Percentiles rank a stretch among this genome's conserved stretches.
phyloP scores from a whole-genome alignment of 805 yeast species.

The Candida arabinofermentans region DNA sequence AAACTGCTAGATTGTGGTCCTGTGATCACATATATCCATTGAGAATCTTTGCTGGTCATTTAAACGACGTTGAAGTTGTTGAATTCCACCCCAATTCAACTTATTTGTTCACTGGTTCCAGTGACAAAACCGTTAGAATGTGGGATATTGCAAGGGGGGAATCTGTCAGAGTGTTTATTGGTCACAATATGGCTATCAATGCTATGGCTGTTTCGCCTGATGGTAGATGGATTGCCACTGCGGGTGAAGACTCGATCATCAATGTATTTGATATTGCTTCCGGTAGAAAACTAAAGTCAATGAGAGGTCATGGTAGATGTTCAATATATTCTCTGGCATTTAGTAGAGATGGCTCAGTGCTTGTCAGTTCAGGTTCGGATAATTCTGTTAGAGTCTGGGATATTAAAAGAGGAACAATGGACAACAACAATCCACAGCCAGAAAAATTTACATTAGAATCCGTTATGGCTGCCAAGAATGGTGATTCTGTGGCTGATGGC shows the following conservation, averaged over 20 bases:
- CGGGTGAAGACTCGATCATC: slow-evolving; percentile 87
- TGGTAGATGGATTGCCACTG: slow-evolving; percentile 94
- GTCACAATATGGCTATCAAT: slow-evolving; percentile 87
- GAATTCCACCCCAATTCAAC: slow-evolving; percentile 95
- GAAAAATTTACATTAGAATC: slow-evolving; percentile 49
- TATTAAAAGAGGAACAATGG: slow-evolving; percentile 77
- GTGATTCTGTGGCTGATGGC: slow-evolving; percentile 16
- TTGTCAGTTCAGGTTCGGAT: slow-evolving; percentile 92
- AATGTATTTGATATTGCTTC: slow-evolving; percentile 93
- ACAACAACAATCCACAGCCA: slow-evolving; percentile 62
- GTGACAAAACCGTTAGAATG: slow-evolving; percentile 95
- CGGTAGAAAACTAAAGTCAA: slow-evolving; percentile 80
- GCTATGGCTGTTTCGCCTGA: slow-evolving; percentile 90
- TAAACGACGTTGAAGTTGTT: slow-evolving; percentile 93
- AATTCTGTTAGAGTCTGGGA: slow-evolving; percentile 96
- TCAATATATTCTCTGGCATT: slow-evolving; percentile 82
- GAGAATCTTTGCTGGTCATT: slow-evolving; percentile 94
- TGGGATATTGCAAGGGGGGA: slow-evolving; percentile 93
- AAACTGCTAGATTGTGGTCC: slow-evolving; percentile 96
- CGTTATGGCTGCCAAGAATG: slow-evolving; percentile 32
- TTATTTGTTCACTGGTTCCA: slow-evolving; percentile 90
- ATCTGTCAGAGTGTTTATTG: slow-evolving; percentile 87
- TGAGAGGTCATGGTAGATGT: slow-evolving; percentile 92
- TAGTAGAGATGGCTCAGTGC: slow-evolving; percentile 81
- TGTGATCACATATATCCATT: slow-evolving; percentile 96